Percentiles rank a stretch among this genome's conserved stretches.
These are phyloP conservation scores for Penicillium cinerascens DNA, from an alignment of 495 filamentous ascomycete genomes.

Conservation along the genomic window DNA sequence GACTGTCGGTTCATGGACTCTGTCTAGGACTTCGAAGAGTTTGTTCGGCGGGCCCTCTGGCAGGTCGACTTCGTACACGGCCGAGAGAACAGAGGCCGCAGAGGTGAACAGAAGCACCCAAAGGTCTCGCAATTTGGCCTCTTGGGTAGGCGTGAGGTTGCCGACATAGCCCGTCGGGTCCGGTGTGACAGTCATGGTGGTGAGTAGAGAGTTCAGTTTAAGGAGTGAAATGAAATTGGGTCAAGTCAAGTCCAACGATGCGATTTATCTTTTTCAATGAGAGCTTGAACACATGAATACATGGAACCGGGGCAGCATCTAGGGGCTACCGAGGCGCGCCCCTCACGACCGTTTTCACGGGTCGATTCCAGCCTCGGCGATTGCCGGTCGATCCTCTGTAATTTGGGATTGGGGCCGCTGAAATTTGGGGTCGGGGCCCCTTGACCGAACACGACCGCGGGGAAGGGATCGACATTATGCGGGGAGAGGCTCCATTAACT, in stretches of 20 bases:
- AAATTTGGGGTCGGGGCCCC: no score
- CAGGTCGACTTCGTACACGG: slow-evolving; percentile 15
- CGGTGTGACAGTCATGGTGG: slow-evolving; percentile 11
- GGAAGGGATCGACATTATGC: no score
- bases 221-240: neutral
- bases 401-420: no score
- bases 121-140: slow-evolving; percentile 17
- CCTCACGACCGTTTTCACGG: no score
- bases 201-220: neutral
- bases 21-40: slow-evolving; percentile 15
- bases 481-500: no score
- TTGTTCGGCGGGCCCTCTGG: slow-evolving; percentile 13
- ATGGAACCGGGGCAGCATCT: no score
- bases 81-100: slow-evolving; percentile 11
- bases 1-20: slow-evolving; percentile 18
- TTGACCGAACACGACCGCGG: no score
- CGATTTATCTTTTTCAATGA: no score
- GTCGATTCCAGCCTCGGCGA: no score
- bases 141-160: slow-evolving; percentile 16
- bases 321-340: no score
- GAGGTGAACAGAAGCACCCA: slow-evolving; percentile 20
- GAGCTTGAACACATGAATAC: no score
- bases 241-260: neutral
- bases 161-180: slow-evolving; percentile 12
- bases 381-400: no score